A percentile compares a stretch with the other conserved stretches of the same genome.
Conservation (phyloP, 106 monocot species). For the Dendrobium nobile region DNA sequence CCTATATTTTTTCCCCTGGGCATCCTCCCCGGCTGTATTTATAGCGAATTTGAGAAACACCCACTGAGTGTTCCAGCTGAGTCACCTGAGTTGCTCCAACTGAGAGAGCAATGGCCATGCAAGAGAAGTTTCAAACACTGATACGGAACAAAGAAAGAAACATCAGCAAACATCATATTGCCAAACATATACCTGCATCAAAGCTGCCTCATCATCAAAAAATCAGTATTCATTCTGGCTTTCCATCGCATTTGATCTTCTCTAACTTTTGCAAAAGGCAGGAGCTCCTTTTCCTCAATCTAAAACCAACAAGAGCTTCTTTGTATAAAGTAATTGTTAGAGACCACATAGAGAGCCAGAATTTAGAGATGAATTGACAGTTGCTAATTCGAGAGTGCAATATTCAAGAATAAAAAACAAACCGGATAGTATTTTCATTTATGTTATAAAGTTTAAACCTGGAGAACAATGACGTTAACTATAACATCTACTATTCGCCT, state of each 20-base stretch:
- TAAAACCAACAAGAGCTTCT: conserved; percentile 12
- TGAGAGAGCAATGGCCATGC: conserved; percentile 83
- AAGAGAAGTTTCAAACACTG: conserved; percentile 3
- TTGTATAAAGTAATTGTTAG: background rate
- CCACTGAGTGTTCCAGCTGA: background rate
- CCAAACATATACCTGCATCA: conserved; percentile 41
- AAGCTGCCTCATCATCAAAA: conserved; percentile 45
- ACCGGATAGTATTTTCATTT: background rate
- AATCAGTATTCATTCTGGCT: conserved; percentile 9
- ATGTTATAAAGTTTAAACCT: background rate
- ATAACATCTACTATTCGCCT: no score
- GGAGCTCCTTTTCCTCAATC: conserved; percentile 35
- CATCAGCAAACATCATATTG: background rate
- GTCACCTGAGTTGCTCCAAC: conserved; percentile 29
- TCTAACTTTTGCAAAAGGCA: conserved; percentile 16
- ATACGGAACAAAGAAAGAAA: background rate
- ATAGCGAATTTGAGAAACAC: conserved; percentile 5
- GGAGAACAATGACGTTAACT: background rate
- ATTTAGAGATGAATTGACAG: background rate
- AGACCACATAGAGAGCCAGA: background rate
- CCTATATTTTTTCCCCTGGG: conserved; percentile 11
- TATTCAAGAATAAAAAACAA: background rate
- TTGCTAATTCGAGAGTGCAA: background rate
- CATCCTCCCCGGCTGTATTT: conserved; percentile 12
- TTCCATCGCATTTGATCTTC: conserved; percentile 1